These are phyloP conservation scores for Zalerion maritima DNA, from an alignment of 495 filamentous ascomycete species.

Conservation along the genomic window DNA sequence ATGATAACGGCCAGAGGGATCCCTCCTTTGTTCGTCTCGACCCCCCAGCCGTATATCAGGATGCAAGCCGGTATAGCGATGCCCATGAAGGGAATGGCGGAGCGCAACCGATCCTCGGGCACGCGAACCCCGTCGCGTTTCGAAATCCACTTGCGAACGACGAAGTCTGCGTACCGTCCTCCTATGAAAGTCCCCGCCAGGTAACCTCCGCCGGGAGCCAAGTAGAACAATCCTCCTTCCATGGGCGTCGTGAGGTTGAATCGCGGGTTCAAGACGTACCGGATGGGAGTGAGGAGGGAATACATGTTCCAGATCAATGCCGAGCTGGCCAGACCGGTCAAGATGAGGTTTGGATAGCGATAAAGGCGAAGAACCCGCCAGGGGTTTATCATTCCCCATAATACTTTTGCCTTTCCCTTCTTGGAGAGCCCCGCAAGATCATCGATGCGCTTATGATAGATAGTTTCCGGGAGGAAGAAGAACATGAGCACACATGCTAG, in stretches of 20 bases:
- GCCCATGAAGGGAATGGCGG: constrained; percentile 44
- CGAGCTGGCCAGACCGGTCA: constrained; percentile 43
- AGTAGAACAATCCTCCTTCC: constrained; percentile 55
- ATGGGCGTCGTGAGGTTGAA: constrained; percentile 53
- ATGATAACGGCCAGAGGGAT: constrained; percentile 52
- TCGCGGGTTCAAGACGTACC: constrained; percentile 58
- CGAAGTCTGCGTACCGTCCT: constrained; percentile 54
- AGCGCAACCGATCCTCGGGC: constrained; percentile 54
- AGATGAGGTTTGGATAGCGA: constrained; percentile 50
- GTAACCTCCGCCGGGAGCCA: constrained; percentile 59
- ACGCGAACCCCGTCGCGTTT: constrained; percentile 43
- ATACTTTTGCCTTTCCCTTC: constrained; percentile 30
- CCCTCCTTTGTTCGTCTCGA: constrained; percentile 51
- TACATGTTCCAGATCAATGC: constrained; percentile 64
- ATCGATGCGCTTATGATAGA: constrained; percentile 40
- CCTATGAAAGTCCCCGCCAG: constrained; percentile 55
- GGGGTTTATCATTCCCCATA: constrained; percentile 49
- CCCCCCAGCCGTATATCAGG: constrained; percentile 57
- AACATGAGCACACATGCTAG: constrained; percentile 42
- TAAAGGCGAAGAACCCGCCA: constrained; percentile 44
- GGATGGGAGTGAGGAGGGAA: constrained; percentile 55
- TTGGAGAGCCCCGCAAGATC: constrained; percentile 37
- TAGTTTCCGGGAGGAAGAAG: constrained; percentile 56
- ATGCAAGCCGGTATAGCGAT: constrained; percentile 49
- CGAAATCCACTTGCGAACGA: constrained; percentile 46